Conservation (phyloP, 108 stramenopile genomes). For the Nannochloropsis oceanica region DNA sequence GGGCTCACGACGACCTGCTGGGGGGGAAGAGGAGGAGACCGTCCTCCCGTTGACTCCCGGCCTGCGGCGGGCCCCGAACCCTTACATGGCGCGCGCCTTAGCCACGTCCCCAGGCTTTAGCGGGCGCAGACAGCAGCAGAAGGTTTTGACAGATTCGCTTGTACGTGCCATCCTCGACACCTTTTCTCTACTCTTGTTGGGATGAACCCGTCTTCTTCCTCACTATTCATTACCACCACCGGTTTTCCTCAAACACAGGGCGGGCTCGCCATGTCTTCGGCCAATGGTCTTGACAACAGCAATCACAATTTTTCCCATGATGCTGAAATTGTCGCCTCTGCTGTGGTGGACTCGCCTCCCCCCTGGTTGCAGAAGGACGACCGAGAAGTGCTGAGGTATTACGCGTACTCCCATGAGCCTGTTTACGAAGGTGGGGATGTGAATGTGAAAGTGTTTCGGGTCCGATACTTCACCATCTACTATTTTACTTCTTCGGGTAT, state of each 20-base stretch:
- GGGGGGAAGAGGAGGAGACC: not conserved
- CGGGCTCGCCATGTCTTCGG: too few relatives aligned
- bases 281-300: too few relatives aligned
- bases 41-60: not conserved
- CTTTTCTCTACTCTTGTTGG: too few relatives aligned
- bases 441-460: conserved; percentile 11
- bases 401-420: conserved; percentile 37
- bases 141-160: too few relatives aligned
- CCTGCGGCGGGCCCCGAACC: not conserved
- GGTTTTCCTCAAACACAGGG: too few relatives aligned
- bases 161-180: too few relatives aligned
- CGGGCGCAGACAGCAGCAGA: too few relatives aligned
- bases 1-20: too few relatives aligned
- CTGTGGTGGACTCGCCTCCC: not conserved
- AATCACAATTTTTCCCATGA: too few relatives aligned
- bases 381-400: conserved; percentile 27
- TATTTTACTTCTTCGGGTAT: not conserved
- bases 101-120: not conserved
- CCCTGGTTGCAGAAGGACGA: conserved; percentile 6
- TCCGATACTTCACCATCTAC: conserved; percentile 32
- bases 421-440: conserved; percentile 14
- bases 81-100: not conserved
- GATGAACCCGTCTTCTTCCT: too few relatives aligned
- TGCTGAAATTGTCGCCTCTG: too few relatives aligned
- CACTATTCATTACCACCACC: too few relatives aligned